phyloP scores from a whole-genome alignment of 805 yeast species.

The Brettanomyces bruxellensis region DNA sequence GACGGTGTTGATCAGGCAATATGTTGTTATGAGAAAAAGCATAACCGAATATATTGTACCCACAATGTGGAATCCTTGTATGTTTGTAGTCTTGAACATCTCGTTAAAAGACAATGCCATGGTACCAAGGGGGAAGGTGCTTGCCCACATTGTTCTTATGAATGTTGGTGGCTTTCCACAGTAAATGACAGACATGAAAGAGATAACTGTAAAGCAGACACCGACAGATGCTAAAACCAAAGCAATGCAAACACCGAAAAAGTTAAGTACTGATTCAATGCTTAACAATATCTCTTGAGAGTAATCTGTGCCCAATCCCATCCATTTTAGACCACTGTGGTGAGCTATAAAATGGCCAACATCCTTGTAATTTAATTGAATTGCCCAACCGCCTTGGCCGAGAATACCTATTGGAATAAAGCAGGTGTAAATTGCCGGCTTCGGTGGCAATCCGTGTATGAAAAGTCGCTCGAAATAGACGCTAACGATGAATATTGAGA shows the following conservation, averaged over 20 bases:
- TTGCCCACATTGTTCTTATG: conserved; percentile 63
- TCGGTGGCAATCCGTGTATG: conserved; percentile 49
- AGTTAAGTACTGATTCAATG: conserved; percentile 5
- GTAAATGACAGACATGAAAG: conserved; percentile 26
- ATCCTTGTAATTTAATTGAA: conserved; percentile 26
- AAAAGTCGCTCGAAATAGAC: conserved; percentile 54
- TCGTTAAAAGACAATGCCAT: conserved; percentile 54
- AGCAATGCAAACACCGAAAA: conserved; percentile 14
- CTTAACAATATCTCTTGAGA: conserved; percentile 3
- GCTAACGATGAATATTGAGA: conserved; percentile 32
- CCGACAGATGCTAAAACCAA: conserved; percentile 25
- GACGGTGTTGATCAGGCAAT: conserved; percentile 31
- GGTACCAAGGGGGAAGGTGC: conserved; percentile 87
- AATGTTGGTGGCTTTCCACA: conserved; percentile 29
- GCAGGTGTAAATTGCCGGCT: conserved; percentile 46
- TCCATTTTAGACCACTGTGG: conserved; percentile 1
- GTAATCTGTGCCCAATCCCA: conserved; percentile 3
- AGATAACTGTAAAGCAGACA: conserved; percentile 32
- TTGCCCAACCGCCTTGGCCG: conserved; percentile 78
- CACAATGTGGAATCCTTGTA: conserved; percentile 52
- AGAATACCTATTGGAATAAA: conserved; percentile 77
- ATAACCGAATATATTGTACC: conserved; percentile 51
- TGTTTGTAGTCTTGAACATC: conserved; percentile 37
- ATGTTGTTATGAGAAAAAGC: conserved; percentile 36
- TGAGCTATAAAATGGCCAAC: conserved; percentile 9